A percentile compares a stretch with the other conserved stretches of the same genome.
These are phyloP conservation scores for Chiua sp. DNA, from an alignment of 1,284 basidiomycete species.

Conservation along the genomic window DNA sequence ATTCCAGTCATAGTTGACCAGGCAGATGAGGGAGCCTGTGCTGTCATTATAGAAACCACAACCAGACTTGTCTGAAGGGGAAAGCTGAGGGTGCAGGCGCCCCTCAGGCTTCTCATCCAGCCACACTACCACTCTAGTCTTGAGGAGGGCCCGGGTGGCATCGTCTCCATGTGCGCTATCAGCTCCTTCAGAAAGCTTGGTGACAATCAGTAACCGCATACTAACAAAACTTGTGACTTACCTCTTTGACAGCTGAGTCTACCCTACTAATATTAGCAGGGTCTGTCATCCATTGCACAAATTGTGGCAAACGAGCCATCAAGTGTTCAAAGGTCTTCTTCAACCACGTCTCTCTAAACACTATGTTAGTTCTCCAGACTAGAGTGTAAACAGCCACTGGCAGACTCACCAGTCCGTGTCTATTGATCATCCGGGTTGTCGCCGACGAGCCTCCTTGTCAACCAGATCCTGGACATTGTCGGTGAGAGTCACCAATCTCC, in stretches of 20 bases:
- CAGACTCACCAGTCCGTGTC: not conserved
- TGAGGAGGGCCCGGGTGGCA: conserved; percentile 6
- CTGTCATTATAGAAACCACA: conserved; percentile 3
- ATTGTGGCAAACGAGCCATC: too few species aligned
- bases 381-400: too few species aligned
- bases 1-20: conserved; percentile 16
- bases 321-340: too few species aligned
- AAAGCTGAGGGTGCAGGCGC: not conserved
- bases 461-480: conserved; percentile 12
- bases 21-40: conserved; percentile 15
- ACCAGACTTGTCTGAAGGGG: not conserved
- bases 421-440: too few species aligned
- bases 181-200: conserved; percentile 7
- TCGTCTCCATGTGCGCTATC: conserved; percentile 9
- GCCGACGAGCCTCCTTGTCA: not conserved
- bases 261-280: not conserved
- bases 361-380: too few species aligned
- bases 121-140: conserved; percentile 8
- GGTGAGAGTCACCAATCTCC: conserved; percentile 6
- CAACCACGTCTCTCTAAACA: too few species aligned
- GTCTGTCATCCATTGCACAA: too few species aligned
- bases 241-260: not conserved
- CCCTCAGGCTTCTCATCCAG: not conserved
- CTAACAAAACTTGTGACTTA: not conserved
- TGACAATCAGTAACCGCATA: not conserved